These are phyloP conservation scores for Fonsecaea nubica DNA, from an alignment of 2,329 filamentous ascomycete genomes.

Conservation along the genomic window DNA sequence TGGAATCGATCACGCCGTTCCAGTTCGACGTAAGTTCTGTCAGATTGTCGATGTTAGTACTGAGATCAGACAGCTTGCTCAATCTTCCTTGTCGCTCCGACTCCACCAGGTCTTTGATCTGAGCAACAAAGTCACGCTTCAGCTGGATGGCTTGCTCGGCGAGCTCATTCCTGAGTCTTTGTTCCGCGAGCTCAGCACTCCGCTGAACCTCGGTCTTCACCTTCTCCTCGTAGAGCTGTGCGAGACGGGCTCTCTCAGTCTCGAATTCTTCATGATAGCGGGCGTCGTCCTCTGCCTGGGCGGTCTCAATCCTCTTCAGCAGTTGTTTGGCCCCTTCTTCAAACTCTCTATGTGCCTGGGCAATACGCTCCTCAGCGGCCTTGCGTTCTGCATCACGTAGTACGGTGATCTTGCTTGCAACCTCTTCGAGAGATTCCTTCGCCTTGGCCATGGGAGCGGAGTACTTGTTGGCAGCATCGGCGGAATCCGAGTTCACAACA, in stretches of 20 bases:
- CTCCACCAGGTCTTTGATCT: slow-evolving; percentile 83
- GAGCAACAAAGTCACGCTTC: slow-evolving; percentile 80
- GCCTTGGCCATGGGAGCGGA: slow-evolving; percentile 80
- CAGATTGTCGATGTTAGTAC: slow-evolving; percentile 77
- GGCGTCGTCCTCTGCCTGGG: slow-evolving; percentile 80
- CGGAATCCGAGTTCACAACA: slow-evolving; percentile 84
- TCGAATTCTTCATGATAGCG: slow-evolving; percentile 89
- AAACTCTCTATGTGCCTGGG: slow-evolving; percentile 75
- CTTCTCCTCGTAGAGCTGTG: slow-evolving; percentile 78
- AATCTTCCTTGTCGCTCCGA: slow-evolving; percentile 85
- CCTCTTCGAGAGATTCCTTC: slow-evolving; percentile 78
- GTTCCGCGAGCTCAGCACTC: slow-evolving; percentile 79
- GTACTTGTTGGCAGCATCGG: slow-evolving; percentile 68
- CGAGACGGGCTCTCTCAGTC: slow-evolving; percentile 80
- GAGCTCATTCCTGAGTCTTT: slow-evolving; percentile 82
- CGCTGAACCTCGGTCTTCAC: slow-evolving; percentile 79
- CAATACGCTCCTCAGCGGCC: slow-evolving; percentile 76
- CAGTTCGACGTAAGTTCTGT: slow-evolving; percentile 87
- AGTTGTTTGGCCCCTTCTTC: slow-evolving; percentile 86
- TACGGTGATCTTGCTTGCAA: slow-evolving; percentile 77
- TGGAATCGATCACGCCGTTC: slow-evolving; percentile 88
- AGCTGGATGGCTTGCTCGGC: slow-evolving; percentile 88
- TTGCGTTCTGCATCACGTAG: slow-evolving; percentile 74
- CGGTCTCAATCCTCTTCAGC: slow-evolving; percentile 82
- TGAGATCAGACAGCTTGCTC: slow-evolving; percentile 82